Evolutionary conservation across 106 monocot genomes (phyloP).

Genomic region (Xerophyta viscosa): DNA sequence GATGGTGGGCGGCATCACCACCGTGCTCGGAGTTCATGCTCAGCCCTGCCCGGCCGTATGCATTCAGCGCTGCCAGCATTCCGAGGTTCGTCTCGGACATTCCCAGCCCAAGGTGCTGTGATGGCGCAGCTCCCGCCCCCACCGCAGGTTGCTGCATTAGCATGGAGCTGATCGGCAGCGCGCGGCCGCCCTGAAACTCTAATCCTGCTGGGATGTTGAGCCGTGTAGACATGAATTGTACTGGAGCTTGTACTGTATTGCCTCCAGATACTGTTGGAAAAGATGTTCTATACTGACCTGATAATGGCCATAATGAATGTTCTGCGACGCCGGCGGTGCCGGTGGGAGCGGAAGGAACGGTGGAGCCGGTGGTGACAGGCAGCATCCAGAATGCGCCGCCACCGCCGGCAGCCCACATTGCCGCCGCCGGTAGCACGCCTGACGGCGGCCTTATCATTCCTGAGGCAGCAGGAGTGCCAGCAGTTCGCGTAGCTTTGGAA

Average conservation of each 20-base stretch:
- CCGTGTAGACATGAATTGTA: slow-evolving; percentile 89
- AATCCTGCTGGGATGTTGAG: slow-evolving; percentile 38
- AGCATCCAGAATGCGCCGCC: slow-evolving; percentile 95
- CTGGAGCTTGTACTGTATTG: slow-evolving; percentile 58
- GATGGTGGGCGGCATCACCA: too few species aligned
- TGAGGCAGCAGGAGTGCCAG: neutral
- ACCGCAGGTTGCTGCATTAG: slow-evolving; percentile 20
- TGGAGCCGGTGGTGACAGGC: slow-evolving; percentile 43
- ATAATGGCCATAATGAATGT: slow-evolving; percentile 52
- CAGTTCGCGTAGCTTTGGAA: slow-evolving; percentile 12
- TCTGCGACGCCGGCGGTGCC: slow-evolving; percentile 17
- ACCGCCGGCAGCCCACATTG: slow-evolving; percentile 77
- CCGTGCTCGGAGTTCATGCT: slow-evolving; percentile 35
- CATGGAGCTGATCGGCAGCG: slow-evolving; percentile 37
- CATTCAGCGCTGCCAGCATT: slow-evolving; percentile 79
- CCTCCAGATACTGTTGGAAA: slow-evolving; percentile 17
- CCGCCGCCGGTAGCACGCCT: slow-evolving; percentile 33
- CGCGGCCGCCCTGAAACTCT: slow-evolving; percentile 28
- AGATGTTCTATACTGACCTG: slow-evolving; percentile 45
- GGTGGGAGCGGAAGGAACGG: slow-evolving; percentile 13
- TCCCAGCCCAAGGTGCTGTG: slow-evolving; percentile 57
- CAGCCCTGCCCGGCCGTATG: slow-evolving; percentile 33
- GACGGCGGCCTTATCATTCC: slow-evolving; percentile 15
- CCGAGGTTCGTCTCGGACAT: slow-evolving; percentile 68
- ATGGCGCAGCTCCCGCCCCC: slow-evolving; percentile 2